Evolutionary conservation across 2,329 filamentous ascomycete genomes (phyloP), one percentile per base, ranked within the genome.

Genomic region (Lanzia echinophila): DNA sequence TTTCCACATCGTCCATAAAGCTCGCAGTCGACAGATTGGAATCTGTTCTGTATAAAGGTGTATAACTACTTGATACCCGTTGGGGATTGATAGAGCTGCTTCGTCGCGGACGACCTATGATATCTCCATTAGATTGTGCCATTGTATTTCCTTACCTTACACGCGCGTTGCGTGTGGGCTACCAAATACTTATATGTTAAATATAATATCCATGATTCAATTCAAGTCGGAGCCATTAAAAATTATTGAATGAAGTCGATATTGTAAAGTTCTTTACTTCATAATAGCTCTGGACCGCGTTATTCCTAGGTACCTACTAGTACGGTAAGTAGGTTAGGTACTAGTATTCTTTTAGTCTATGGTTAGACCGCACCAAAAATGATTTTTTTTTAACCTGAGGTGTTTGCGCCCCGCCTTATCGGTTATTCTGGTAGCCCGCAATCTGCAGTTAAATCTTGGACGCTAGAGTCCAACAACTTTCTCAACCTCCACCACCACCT

Each of bases 1-100:
- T 97, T 69, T 96, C 92, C n/a, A 97, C 91, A 70, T 96, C 90
- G 62, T 90, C 90, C 63, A 96, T 86, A 62, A 96, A 85, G 71
- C 89, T 95, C 34, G 84, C 77, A 70, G 79, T 83, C 72, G 87
- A 90, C 64, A 83, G 76, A 65, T 88, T 88, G 49, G 84, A 87
- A 60, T 77, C 77, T 53, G 86, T 76, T 51, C 84, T 76, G 70
- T 89, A 88, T 58, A 88, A 56, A 17, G 12, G 28, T 31, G 36
- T 45, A 12, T 47, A 41, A 42, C 56, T 52, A n/a, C n/a, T 62
- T 61, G 50, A 17, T 58, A 51, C 55, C 70, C 50, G 43, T 63
- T 57, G 59, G 62, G 60, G 43, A 58, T n/a, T 56, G n/a, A 61
- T 56, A 20, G 65, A 69, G 56, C 62, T 66, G 56, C 65, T 68